phyloP scores from a whole-genome alignment of 176 grass and related monocot genomes.

The Avena sativa region DNA sequence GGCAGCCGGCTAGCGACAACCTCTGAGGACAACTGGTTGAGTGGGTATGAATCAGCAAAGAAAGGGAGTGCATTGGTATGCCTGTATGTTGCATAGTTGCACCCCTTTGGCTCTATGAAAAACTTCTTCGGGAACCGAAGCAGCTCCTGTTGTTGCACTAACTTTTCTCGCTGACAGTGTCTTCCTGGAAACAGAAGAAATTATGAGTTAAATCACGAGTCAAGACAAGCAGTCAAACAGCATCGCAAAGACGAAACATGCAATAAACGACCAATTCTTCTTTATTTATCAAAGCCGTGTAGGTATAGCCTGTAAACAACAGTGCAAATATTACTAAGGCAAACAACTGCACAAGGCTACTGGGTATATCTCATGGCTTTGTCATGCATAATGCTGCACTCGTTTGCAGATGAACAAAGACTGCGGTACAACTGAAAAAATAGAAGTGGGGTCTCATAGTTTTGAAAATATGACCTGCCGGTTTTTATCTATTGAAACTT shows the following conservation, averaged over 20 bases:
- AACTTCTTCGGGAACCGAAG: slow-evolving; percentile 85
- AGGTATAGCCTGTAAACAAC: background rate
- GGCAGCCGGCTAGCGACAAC: slow-evolving; percentile 63
- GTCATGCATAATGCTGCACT: background rate
- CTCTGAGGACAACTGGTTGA: slow-evolving; percentile 91
- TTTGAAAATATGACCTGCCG: slow-evolving; percentile 22
- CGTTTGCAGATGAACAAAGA: background rate
- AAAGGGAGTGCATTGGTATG: slow-evolving; percentile 94
- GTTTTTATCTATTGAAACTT: background rate
- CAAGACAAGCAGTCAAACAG: background rate
- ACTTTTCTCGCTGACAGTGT: slow-evolving; percentile 69
- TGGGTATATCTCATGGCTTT: background rate
- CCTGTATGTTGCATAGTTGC: slow-evolving; percentile 88
- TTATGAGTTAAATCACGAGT: background rate
- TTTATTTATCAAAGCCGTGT: background rate
- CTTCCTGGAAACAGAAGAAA: slow-evolving; percentile 60
- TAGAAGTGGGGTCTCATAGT: background rate
- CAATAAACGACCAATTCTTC: background rate
- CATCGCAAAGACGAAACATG: background rate
- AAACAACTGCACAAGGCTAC: slow-evolving; percentile 6
- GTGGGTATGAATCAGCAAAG: slow-evolving; percentile 85
- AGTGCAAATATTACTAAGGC: background rate
- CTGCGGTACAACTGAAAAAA: background rate
- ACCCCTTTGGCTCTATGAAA: slow-evolving; percentile 82
- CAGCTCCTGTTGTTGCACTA: slow-evolving; percentile 71